These are phyloP conservation scores for Crithidia mellificae DNA, from an alignment of 208 protist genomes.

Conservation along the genomic window DNA sequence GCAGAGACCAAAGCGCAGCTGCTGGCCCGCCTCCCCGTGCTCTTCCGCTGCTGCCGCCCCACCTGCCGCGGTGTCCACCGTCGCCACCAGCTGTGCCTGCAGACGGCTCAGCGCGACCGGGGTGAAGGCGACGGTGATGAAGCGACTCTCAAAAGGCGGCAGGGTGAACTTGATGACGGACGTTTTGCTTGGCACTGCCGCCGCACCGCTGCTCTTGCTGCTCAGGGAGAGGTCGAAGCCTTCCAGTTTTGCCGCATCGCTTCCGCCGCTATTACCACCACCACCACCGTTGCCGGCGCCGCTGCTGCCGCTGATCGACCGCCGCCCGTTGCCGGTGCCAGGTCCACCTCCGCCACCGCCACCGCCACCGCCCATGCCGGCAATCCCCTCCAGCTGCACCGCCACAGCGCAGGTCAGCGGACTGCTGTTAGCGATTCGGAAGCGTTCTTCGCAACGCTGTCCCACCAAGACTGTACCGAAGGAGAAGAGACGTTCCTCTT, in stretches of 20 bases:
- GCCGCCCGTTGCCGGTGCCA: conserved; percentile 16
- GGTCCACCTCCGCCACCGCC: conserved; percentile 28
- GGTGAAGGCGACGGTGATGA: conserved; percentile 92
- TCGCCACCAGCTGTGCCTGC: conserved; percentile 88
- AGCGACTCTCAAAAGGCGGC: conserved; percentile 95
- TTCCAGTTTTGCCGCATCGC: conserved; percentile 29
- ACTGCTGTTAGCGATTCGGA: conserved; percentile 95
- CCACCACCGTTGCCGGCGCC: conserved; percentile 5
- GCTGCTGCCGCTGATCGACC: conserved; percentile 4
- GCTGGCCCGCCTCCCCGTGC: conserved; percentile 13
- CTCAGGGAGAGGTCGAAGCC: conserved; percentile 61
- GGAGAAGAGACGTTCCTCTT: conserved; percentile 90
- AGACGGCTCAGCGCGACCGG: conserved; percentile 83
- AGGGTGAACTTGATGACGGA: conserved; percentile 56
- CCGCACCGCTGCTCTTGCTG: conserved; percentile 16
- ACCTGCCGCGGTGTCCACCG: conserved; percentile 73
- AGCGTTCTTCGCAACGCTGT: conserved; percentile 82
- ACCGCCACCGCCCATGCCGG: too few relatives aligned
- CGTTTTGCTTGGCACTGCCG: conserved; percentile 2
- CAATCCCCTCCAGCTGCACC: conserved; percentile 48
- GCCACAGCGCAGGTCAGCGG: conserved; percentile 91
- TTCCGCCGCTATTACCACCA: too few relatives aligned
- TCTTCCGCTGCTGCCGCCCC: conserved; percentile 58
- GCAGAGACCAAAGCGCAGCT: conserved; percentile 87
- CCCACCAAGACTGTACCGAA: conserved; percentile 93